These are phyloP conservation scores for Neckera pumila DNA, from an alignment of 225 moss, liverwort and hornwort species.

Conservation along the genomic window DNA sequence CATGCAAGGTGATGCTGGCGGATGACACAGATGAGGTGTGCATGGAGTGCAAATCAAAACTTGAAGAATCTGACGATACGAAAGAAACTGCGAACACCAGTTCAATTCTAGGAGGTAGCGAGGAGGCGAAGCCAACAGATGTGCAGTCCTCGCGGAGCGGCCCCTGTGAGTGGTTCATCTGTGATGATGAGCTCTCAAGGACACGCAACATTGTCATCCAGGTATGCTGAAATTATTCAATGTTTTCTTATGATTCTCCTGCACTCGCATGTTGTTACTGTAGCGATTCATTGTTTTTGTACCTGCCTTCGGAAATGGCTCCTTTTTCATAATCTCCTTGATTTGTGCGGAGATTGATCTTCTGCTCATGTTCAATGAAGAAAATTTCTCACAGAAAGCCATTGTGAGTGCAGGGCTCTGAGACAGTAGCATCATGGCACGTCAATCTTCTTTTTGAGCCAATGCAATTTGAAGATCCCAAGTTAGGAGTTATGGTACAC, in stretches of 20 bases:
- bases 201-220: conserved; percentile 69
- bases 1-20: conserved; percentile 6
- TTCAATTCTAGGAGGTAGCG: conserved; percentile 18
- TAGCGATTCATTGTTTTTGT: neutral
- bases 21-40: conserved; percentile 6
- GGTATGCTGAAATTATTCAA: conserved; percentile 13
- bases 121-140: conserved; percentile 37
- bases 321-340: neutral
- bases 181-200: conserved; percentile 56
- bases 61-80: neutral
- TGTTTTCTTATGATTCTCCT: neutral
- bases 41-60: neutral
- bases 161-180: conserved; percentile 82
- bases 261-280: neutral
- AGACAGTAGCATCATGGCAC: conserved; percentile 78
- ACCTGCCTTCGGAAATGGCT: neutral
- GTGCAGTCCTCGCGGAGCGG: conserved; percentile 44
- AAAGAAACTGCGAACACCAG: conserved; percentile 11
- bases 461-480: conserved; percentile 57
- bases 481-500: conserved; percentile 32
- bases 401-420: conserved; percentile 56
- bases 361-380: neutral
- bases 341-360: neutral
- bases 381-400: neutral
- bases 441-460: conserved; percentile 82